Evolutionary conservation across 176 grass and related monocot species (phyloP), one percentile per base, ranked within the genome.

Genomic region (Canna indica): DNA sequence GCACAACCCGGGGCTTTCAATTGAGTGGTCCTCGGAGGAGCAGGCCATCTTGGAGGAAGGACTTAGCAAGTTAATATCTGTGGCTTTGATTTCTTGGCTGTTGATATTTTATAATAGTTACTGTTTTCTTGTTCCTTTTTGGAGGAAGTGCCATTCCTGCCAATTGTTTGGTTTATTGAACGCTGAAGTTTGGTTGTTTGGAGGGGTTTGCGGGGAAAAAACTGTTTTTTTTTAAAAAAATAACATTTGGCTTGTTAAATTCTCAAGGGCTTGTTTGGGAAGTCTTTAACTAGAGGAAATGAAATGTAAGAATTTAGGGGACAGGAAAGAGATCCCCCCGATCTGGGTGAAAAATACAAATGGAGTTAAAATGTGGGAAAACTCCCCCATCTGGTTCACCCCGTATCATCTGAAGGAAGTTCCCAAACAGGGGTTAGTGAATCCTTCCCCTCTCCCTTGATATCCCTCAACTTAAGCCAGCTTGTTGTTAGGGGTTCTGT

Each of bases 11-110:
- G 74, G 74, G 29, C 13, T 76, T 4, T 66, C 74, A 22, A 36
- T 52, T 14, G 31, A 76, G 59, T 76, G 74, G 74, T 76, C 74
- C 17, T 41, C 74, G 11, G 74, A 76, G 74, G 74, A 76, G 44
- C 74, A 76, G 32, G 30, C 74, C 31, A 52, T 50, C 61, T 50
- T 76, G 31, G 74, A 76, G 28, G 74, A 76, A 67, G 74, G 74
- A 61, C 60, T 76, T 36, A 76, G 11, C 45, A 76, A 76, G 74
- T 76, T 50, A 70, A 27, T 70, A 29, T 50, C 15, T 70, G 32
- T 50, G 35, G 47, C 73, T 8, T 58, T 26, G 30, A 30, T 32
- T 25, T 31, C 36, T 22, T 48, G 25, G 25, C 28, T 30, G 13
- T 17, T 32, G 27, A 4, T 26, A 11, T 10, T 44, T 44, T 44